Evolutionary conservation across 1,284 basidiomycete species (phyloP), one percentile per base, ranked within the genome.

Genomic region (Microbotryum silenes-acaulis): DNA sequence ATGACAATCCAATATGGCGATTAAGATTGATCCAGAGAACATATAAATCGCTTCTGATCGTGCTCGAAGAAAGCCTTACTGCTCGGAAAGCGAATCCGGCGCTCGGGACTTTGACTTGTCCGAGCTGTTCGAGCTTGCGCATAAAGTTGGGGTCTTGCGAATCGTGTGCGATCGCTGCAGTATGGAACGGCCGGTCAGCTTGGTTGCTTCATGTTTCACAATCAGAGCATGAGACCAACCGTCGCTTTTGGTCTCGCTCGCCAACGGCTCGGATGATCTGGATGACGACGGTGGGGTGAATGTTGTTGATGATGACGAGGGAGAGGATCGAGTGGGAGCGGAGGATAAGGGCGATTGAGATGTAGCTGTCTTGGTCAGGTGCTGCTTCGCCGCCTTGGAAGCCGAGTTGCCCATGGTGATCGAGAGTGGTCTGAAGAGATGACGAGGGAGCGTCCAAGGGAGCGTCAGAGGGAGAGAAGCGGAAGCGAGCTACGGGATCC

Each of bases 171-270:
- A 68, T 63, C 49, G 59, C 61, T 65, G 64, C 2, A 10, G 42
- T 16, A 16, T 5, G 33, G 37, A 37, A 10, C 37, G 10, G 10
- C 16, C 1, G 20, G 54, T 56, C 23, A 51, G 48, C 51, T 21
- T n/a, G 7, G 18, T n/a, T 8, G 9, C 44, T 51, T 3, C 47
- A 42, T 20, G 14, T 6, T 21, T n/a, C 12, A 2, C 3, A 1
- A 18, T 42, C 14, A 42, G 37, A 42, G 37, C 16, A 8, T 18
- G 16, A n/a, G 5, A 37, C 65, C 52, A 21, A 55, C 65, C 56
- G 2, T 61, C 59, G 52, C 59, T 62, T 53, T 67, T 67, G 8
- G 56, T 61, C 45, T 65, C 61, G 46, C 57, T 61, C 6, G 55
- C 59, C 16, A 54, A 37, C 1, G 59, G 56, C 12, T 25, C 31